Base-by-base conservation (phyloP, 495 filamentous ascomycete genomes). In the Penicillium verhagenii region DNA sequence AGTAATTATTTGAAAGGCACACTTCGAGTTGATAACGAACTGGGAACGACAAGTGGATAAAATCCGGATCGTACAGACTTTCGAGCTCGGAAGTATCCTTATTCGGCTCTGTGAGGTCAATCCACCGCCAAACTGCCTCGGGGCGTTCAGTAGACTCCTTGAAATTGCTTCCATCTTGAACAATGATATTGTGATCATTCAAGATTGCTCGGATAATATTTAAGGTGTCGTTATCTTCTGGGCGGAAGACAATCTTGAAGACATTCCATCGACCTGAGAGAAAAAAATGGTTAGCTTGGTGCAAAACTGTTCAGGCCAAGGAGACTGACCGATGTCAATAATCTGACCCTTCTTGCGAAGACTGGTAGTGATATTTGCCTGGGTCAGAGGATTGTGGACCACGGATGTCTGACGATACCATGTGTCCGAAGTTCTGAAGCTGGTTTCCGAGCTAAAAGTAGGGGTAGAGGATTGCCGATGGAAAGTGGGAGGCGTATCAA, bases 1-100 rank as follows among this genome's bases (percentile, higher is more conserved):
- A 71, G n/a, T 80, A 73, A 1, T 85, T 84, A 19, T 89, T 80
- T 0, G 92, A 96, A 8, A 97, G 78, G 65, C 93, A 97, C 0
- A 90, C 92, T 68, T 97, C 92, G 0, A 98, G 80, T 68, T 96
- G 93, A 62, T 97, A 97, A 8, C 90, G 83, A 2, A 93, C 82
- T 1, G 83, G 66, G 44, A 92, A 97, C 0, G 84, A 74, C 4
- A 98, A 75, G 20, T 72, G 54, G 1, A 77, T 50, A 51, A 69
- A 70, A 0, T 69, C 63, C 4, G 75, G 58, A 24, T 80, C 56
- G 2, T 62, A 61, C 42, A 67, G 56, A 11, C 61, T 54, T 46
- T 68, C 55, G 61, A 78, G 48, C 55, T 73, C 54, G 49, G 72
- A 66, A 43, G 24, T 64, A 43, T 43, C 55, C 6, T 39, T 20